Evolutionary conservation across 106 monocot species (phyloP).

Genomic region (Dendrobium huoshanense): DNA sequence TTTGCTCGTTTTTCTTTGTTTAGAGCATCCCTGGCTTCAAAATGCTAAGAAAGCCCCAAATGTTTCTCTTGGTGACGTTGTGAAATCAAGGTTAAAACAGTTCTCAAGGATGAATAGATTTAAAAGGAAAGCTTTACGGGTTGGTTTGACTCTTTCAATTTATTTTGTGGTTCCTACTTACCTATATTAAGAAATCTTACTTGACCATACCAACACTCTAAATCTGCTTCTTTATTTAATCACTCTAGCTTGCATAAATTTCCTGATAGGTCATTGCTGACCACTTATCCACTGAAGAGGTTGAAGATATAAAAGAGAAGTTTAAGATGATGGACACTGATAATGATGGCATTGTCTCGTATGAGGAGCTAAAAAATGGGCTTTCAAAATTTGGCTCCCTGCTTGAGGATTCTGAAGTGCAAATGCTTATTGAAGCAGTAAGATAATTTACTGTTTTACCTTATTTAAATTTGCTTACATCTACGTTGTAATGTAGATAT

Average conservation of each 20-base stretch:
- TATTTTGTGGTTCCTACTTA: not conserved
- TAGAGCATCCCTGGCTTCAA: conserved; percentile 96
- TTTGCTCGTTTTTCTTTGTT: too few relatives aligned
- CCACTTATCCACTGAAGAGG: conserved; percentile 56
- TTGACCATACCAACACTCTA: not conserved
- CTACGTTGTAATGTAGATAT: not conserved
- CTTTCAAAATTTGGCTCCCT: conserved; percentile 51
- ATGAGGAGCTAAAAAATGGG: conserved; percentile 51
- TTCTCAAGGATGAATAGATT: conserved; percentile 97
- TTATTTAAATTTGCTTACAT: not conserved
- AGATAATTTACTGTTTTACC: conserved; percentile 13
- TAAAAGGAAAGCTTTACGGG: conserved; percentile 95
- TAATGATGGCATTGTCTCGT: conserved; percentile 55
- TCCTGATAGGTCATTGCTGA: conserved; percentile 55
- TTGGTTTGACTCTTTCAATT: conserved; percentile 17
- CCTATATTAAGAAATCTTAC: not conserved
- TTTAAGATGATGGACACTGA: conserved; percentile 60
- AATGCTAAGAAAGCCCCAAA: conserved; percentile 98
- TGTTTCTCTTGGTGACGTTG: conserved; percentile 96
- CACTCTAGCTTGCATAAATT: not conserved
- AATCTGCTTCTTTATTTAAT: too few relatives aligned
- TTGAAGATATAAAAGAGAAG: conserved; percentile 62
- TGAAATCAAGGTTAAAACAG: conserved; percentile 94
- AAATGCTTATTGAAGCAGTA: conserved; percentile 72
- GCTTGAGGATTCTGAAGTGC: conserved; percentile 52